Base-by-base conservation (phyloP, 1,284 basidiomycete species). In the Volvariella surrecta region DNA sequence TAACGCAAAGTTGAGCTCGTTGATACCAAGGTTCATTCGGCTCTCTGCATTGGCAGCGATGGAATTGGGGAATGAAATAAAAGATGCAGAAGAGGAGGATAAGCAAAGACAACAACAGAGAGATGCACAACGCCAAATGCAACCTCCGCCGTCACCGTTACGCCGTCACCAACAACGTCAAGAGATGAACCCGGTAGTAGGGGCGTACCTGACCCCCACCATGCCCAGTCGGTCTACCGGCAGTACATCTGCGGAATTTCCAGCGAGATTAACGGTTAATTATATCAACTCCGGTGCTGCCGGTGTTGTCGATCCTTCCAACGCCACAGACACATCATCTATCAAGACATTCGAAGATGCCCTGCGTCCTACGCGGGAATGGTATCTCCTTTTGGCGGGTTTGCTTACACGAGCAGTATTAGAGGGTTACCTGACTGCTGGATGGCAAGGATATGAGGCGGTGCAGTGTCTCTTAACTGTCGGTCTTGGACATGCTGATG, bases 341-440 rank as follows among this genome's bases (percentile, higher is more conserved):
- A 11, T 35, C 10, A 61, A 60, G 47, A 61, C 64, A 49, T 71
- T 68, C 40, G 67, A 66, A 3, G 59, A 66, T 38, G 76, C 78
- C 1, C 59, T 85, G 31, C 68, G 71, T 1, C 86, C 86, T 1
- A 81, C 84, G 22, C 63, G 73, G 22, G 77, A 80, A 48, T 91
- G 89, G 89, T 91, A 89, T 59, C 71, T 82, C 58, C 68, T 91
- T 6, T 67, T 90, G 7, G 76, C 75, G 0, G 80, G 83, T 1
- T 62, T 91, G 18, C 66, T 89, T 18, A 88, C 86, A 2, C 75
- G 87, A 18, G 84, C 86, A 0, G 82, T 79, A 19, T 62, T 91
- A 41, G 87, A 91, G 54, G 89, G 88, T 0, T 91, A 89, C 55
- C 66, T 90, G 37, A 79, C 78, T 3, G 79, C 77, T 9, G 81